Conservation (phyloP, 163 green algal species). For the Coccomyxa subellipsoidea region DNA sequence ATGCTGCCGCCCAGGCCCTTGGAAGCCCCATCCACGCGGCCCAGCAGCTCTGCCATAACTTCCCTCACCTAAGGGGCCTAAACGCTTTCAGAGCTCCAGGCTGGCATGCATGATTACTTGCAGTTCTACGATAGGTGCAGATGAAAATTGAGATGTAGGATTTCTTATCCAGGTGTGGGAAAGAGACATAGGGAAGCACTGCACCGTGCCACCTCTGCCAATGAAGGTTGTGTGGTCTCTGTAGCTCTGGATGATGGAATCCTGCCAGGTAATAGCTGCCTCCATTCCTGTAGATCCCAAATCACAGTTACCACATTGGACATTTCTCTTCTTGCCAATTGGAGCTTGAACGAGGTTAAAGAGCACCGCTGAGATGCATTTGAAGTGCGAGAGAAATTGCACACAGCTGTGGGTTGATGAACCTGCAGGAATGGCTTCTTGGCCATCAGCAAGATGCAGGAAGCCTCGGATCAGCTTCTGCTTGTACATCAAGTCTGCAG, state of each 20-base stretch:
- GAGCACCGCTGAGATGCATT: not conserved
- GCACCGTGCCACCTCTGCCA: conserved; percentile 73
- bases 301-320: not conserved
- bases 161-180: not conserved
- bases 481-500: conserved; percentile 96
- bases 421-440: conserved; percentile 52
- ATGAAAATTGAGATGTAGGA: no score
- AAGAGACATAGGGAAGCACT: not conserved
- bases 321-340: not conserved
- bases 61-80: conserved; percentile 45
- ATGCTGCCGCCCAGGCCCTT: conserved; percentile 73
- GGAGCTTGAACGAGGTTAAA: not conserved
- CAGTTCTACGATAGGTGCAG: no score
- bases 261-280: conserved; percentile 57
- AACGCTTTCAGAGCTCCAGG: not conserved
- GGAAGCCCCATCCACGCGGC: conserved; percentile 60
- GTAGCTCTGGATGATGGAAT: conserved; percentile 95
- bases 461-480: conserved; percentile 94
- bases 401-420: not conserved
- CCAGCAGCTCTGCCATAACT: conserved; percentile 97
- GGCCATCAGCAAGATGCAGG: conserved; percentile 79
- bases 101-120: no score
- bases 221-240: conserved; percentile 96
- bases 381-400: not conserved
- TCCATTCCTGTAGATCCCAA: conserved; percentile 65